A percentile compares a stretch with the other conserved stretches of the same genome.
phyloP scores from a whole-genome alignment of 2,329 filamentous ascomycete genomes.

The Blastomyces gilchristii region DNA sequence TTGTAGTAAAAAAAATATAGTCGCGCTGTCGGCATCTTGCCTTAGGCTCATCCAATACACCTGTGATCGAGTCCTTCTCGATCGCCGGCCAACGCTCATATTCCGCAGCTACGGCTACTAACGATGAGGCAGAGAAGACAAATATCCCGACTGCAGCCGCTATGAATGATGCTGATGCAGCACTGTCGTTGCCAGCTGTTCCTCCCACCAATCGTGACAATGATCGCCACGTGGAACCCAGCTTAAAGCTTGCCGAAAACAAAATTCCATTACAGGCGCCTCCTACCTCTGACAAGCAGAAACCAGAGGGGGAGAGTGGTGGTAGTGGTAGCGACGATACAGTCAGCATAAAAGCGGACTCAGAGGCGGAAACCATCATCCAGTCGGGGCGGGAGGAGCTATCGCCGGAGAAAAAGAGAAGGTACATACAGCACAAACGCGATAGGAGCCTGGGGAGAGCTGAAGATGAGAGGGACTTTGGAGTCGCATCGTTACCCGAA shows the following conservation, averaged over 20 bases:
- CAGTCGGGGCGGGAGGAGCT: conserved; percentile 38
- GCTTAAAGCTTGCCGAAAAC: neutral
- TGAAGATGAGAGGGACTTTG: conserved; percentile 16
- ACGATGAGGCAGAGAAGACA: conserved; percentile 37
- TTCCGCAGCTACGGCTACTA: conserved; percentile 29
- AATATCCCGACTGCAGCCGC: conserved; percentile 34
- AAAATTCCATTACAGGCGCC: neutral
- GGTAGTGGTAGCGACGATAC: conserved; percentile 22
- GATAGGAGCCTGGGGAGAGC: conserved; percentile 8
- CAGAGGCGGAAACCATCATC: conserved; percentile 42
- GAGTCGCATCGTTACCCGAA: conserved; percentile 17
- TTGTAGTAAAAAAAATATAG: neutral
- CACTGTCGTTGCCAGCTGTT: conserved; percentile 30
- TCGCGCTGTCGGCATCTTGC: neutral
- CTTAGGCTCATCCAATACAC: conserved; percentile 22
- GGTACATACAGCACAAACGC: conserved; percentile 31
- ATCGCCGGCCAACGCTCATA: conserved; percentile 16
- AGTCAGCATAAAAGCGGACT: conserved; percentile 34
- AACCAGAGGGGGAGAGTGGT: conserved; percentile 6
- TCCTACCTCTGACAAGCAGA: conserved; percentile 2
- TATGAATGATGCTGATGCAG: conserved; percentile 40
- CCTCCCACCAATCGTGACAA: conserved; percentile 16
- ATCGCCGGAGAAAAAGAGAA: conserved; percentile 39
- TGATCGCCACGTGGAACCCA: conserved; percentile 5
- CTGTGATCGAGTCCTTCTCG: conserved; percentile 5